Base-by-base conservation (phyloP, 139 green algal species). In the Spirogloea muscicola region DNA sequence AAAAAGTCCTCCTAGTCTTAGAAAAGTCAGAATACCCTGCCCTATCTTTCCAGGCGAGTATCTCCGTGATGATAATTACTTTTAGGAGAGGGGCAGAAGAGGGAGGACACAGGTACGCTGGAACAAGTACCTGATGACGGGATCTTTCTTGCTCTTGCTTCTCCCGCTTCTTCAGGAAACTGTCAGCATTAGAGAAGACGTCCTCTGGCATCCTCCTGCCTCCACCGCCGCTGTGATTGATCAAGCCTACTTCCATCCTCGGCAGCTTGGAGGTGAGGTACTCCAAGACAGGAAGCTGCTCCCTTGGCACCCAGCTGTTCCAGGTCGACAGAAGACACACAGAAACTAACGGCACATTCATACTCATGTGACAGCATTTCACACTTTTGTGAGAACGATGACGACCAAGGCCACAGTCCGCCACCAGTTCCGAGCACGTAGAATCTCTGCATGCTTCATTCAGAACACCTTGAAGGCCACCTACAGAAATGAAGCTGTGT, bases 241-340 rank as follows among this genome's bases (percentile, higher is more conserved):
- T 40, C 2, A 25, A 6, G 25, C 49, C 49, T 18, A 61, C 21
- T 18, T 49, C 29, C 3, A 25, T 3, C 3, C 68, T 41, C 42
- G 68, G 49, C 34, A 67, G 39, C 49, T 76, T 13, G 4, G 49
- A 27, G 27, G 49, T 59, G 27, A 68, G 6, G 33, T 81, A 75
- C 59, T 82, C 74, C 74, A 82, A 44, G 9, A 37, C 51, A 36
- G 74, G 29, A n/a, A 82, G 74, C 69, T 82, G 38, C 6, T 58
- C 3, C 46, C 59, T 73, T 41, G 36, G 44, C 42, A 74, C 66
- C 66, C 62, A 72, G 38, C 62, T 72, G 62, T n/a, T n/a, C n/a
- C n/a, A n/a, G n/a, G 10, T 13, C 43, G 10, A 10, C 43, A 10
- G 10, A 25, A 51, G 55, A n/a, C n/a, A n/a, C 10, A 68, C 59